phyloP scores from a whole-genome alignment of 352 stramenopile species.

The Globisporangium middletonii region DNA sequence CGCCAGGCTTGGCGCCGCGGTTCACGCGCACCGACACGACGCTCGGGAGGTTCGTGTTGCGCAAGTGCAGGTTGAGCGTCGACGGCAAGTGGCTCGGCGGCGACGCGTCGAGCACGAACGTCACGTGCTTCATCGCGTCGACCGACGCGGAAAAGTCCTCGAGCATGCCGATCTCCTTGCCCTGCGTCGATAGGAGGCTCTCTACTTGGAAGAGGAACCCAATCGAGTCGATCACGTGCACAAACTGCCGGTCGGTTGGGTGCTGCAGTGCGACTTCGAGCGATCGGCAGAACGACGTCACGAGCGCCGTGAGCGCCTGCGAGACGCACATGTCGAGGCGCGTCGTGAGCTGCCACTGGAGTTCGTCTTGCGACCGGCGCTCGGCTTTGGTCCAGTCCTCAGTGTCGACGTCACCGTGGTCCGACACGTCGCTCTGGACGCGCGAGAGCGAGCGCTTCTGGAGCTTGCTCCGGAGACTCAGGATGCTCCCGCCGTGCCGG shows the following conservation, averaged over 20 bases:
- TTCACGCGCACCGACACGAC: conserved; percentile 70
- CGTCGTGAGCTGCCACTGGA: conserved; percentile 72
- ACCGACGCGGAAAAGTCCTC: conserved; percentile 82
- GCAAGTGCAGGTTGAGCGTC: conserved; percentile 76
- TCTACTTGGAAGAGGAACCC: conserved; percentile 88
- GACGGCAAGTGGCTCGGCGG: conserved; percentile 52
- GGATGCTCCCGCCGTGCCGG: conserved; percentile 61
- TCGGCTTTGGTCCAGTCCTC: conserved; percentile 62
- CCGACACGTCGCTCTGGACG: conserved; percentile 36
- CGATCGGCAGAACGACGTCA: conserved; percentile 67
- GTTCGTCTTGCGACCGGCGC: conserved; percentile 46
- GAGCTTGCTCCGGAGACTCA: conserved; percentile 53
- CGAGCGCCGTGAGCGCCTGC: conserved; percentile 65
- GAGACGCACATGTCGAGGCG: conserved; percentile 76
- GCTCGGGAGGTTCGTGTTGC: conserved; percentile 57
- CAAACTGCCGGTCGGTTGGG: conserved; percentile 42
- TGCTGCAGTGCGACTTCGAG: conserved; percentile 69
- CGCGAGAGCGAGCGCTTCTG: conserved; percentile 52
- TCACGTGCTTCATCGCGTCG: conserved; percentile 66
- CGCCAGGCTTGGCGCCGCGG: conserved; percentile 35
- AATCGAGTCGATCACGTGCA: conserved; percentile 56
- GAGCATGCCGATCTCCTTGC: conserved; percentile 96
- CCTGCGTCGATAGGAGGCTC: conserved; percentile 90
- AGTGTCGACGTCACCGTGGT: conserved; percentile 18
- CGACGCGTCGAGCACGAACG: conserved; percentile 62